Evolutionary conservation across 2,329 filamentous ascomycete species (phyloP).

Genomic region (Diaporthe amygdali): DNA sequence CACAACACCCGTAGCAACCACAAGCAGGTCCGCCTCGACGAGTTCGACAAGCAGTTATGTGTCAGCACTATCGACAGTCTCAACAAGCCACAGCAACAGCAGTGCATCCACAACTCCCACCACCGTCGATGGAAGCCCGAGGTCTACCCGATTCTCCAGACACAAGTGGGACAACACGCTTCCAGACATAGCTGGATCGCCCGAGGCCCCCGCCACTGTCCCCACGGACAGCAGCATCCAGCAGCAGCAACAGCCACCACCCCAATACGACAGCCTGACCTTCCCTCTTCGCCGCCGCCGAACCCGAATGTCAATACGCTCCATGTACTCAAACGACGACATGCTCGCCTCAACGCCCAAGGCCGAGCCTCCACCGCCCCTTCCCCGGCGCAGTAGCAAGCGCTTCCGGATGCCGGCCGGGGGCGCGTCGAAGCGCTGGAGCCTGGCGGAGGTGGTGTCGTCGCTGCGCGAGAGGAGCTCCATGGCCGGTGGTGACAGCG

Average conservation of each 20-base stretch:
- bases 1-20: neutral
- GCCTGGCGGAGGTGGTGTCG: conserved; percentile 15
- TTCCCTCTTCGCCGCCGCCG: neutral
- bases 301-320: conserved; percentile 2
- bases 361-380: conserved; percentile 5
- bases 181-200: neutral
- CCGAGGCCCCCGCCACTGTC: neutral
- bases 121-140: conserved; percentile 16
- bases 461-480: conserved; percentile 10
- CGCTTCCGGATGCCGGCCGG: neutral
- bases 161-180: conserved; percentile 4
- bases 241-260: neutral
- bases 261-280: neutral
- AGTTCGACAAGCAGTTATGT: conserved; percentile 18
- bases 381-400: conserved; percentile 25
- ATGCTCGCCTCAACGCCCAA: neutral
- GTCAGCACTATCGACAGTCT: neutral
- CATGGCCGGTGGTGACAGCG: neutral
- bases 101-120: conserved; percentile 19
- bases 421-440: conserved; percentile 18
- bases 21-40: conserved; percentile 23
- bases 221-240: neutral
- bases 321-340: conserved; percentile 24
- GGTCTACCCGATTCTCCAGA: conserved; percentile 4
- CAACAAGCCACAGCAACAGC: neutral